phyloP scores from a whole-genome alignment of 805 yeast species.

The Metschnikowia noctiluminum region DNA sequence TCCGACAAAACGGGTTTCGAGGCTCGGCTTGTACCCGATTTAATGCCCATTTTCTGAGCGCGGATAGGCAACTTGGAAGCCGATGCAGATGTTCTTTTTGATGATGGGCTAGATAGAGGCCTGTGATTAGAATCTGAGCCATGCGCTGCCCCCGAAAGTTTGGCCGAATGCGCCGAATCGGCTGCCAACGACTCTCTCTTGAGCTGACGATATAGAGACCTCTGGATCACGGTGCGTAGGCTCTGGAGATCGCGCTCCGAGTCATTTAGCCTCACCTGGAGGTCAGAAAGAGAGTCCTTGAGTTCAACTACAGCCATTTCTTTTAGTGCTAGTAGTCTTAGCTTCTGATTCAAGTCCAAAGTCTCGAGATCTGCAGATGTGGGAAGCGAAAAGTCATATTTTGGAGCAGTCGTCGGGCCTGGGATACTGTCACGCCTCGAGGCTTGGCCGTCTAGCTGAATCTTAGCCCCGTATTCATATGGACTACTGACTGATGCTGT shows the following conservation, averaged over 20 bases:
- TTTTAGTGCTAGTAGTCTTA: conserved; percentile 61
- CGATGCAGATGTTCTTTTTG: neutral
- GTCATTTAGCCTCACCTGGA: conserved; percentile 37
- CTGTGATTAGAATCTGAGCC: too few relatives aligned
- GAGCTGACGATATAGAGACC: conserved; percentile 43
- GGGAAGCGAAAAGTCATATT: conserved; percentile 32
- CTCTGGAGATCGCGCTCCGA: conserved; percentile 49
- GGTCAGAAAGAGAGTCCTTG: conserved; percentile 49
- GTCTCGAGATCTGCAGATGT: conserved; percentile 25
- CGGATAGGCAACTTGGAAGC: neutral
- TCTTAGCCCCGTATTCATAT: too few relatives aligned
- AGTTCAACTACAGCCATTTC: conserved; percentile 67
- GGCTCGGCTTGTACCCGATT: too few relatives aligned
- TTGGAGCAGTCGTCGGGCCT: neutral
- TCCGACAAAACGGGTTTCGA: too few relatives aligned
- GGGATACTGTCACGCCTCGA: neutral
- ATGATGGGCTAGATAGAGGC: too few relatives aligned
- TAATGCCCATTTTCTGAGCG: neutral
- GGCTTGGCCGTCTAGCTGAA: too few relatives aligned
- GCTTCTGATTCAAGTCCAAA: conserved; percentile 46
- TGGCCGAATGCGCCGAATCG: neutral
- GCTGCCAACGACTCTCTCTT: neutral
- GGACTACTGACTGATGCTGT: neutral
- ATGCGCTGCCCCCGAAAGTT: neutral
- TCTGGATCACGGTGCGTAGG: conserved; percentile 47